Evolutionary conservation across 768 basidiomycete species (phyloP), one percentile per base, ranked within the genome.

Genomic region (Macrocybe gigantea): DNA sequence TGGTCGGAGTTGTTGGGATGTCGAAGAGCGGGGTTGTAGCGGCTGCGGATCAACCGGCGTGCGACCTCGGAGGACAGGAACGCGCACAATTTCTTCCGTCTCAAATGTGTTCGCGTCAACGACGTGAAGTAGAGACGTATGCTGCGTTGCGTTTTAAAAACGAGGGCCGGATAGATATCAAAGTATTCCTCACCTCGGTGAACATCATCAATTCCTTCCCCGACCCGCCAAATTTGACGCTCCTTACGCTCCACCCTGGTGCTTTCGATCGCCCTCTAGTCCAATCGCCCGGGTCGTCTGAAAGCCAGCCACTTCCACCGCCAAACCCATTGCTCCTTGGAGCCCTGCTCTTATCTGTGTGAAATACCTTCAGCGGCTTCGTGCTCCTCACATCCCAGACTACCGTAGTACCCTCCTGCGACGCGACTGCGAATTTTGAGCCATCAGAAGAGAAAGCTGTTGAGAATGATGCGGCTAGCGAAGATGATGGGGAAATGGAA

Each of bases 41-140:
- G 41, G 31, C 13, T 33, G 45, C 12, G 7, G 33, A 37, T 22
- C 22, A 15, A 36, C 33, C 9, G 45, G 38, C 10, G 30, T 44
- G 22, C 47, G 53, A 53, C 42, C 40, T 48, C 49, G 60, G 44
- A 70, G 61, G 22, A 64, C 64, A 3, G 83, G 83, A 39, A 85
- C 73, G 45, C 72, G 77, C 13, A 89, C 62, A 12, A 84, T 73
- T 50, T 88, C 82, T 52, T 87, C 83, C 5, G 77, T 78, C 59
- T 91, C 83, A 56, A 94, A 94, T 0, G 90, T 93, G 39, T 82
- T 75, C 3, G 92, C 90, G 58, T 96, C 93, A 42, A 95, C 71
- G 48, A 94, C 72, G 57, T 96, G 93, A 6, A 95, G 62, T 34
- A 86, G 64, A 31, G 79, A 84, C 1, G 88, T 88, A 60, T 95